Percentiles rank a stretch among this genome's conserved stretches.
These are phyloP conservation scores for Claviceps pazoutovae DNA, from an alignment of 2,329 filamentous ascomycete genomes.

Conservation along the genomic window DNA sequence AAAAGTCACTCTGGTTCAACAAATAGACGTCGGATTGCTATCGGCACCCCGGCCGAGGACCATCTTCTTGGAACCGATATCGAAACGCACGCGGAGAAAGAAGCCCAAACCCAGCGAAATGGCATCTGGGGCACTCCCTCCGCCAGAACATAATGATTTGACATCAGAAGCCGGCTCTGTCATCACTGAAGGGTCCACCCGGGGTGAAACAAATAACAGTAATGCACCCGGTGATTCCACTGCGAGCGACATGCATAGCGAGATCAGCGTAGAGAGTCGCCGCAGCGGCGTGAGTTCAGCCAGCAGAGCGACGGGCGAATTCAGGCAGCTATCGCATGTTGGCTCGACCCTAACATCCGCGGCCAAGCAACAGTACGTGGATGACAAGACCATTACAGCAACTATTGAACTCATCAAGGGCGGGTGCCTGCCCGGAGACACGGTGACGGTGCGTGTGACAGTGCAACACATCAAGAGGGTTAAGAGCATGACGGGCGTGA, in stretches of 20 bases:
- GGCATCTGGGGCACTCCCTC: constrained; percentile 22
- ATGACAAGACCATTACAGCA: constrained; percentile 70
- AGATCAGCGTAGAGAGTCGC: constrained; percentile 56
- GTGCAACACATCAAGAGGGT: constrained; percentile 82
- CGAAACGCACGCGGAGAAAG: constrained; percentile 52
- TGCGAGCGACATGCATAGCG: constrained; percentile 47
- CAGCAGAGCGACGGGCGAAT: constrained; percentile 30
- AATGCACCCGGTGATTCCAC: constrained; percentile 15
- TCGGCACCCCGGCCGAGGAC: constrained; percentile 62
- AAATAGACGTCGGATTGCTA: constrained; percentile 70
- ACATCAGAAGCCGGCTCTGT: constrained; percentile 22
- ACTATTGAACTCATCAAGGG: constrained; percentile 71
- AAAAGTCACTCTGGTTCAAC: constrained; percentile 67
- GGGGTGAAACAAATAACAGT: constrained; percentile 22
- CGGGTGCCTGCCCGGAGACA: constrained; percentile 76
- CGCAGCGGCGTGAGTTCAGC: constrained; percentile 55
- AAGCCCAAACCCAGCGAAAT: constrained; percentile 34
- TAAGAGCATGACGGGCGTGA: constrained; percentile 83
- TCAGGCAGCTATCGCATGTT: constrained; percentile 22
- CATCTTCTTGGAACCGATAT: constrained; percentile 78
- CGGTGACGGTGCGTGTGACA: constrained; percentile 62
- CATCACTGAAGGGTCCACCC: constrained; percentile 24
- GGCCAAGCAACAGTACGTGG: constrained; percentile 30
- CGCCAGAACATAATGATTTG: constrained; percentile 24
- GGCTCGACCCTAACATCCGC: constrained; percentile 16